These are phyloP conservation scores for Talaromyces islandicus DNA, from an alignment of 2,329 filamentous ascomycete species.

Conservation along the genomic window DNA sequence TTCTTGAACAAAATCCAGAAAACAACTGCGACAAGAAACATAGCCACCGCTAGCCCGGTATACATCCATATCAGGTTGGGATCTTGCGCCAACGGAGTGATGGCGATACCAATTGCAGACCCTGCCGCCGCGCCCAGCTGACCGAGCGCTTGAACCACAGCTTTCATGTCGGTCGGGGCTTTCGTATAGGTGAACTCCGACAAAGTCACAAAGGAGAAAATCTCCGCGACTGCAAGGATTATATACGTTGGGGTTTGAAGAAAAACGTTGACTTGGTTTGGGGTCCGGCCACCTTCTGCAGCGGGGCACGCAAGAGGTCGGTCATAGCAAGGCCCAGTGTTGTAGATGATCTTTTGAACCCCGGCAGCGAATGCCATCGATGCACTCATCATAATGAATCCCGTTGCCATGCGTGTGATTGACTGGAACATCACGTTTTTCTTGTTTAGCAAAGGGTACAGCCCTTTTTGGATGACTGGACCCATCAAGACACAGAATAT, in stretches of 20 bases:
- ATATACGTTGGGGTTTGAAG: constrained; percentile 36
- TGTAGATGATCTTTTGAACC: constrained; percentile 56
- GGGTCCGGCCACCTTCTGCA: constrained; percentile 13
- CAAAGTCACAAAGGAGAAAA: constrained; percentile 37
- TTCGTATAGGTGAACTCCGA: constrained; percentile 41
- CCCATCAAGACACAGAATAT: constrained; percentile 55
- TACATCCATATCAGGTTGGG: neutral
- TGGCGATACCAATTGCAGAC: neutral
- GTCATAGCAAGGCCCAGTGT: constrained; percentile 49
- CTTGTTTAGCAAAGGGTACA: constrained; percentile 55
- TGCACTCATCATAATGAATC: constrained; percentile 48
- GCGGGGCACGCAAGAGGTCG: constrained; percentile 29
- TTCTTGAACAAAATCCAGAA: neutral
- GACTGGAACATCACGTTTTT: constrained; percentile 51
- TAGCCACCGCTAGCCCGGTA: neutral
- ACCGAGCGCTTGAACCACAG: neutral
- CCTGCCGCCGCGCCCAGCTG: neutral
- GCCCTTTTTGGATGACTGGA: constrained; percentile 43
- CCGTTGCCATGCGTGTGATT: constrained; percentile 49
- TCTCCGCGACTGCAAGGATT: constrained; percentile 35
- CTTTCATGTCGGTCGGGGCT: constrained; percentile 35
- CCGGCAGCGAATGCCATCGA: constrained; percentile 54
- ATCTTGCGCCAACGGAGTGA: neutral
- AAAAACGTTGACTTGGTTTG: constrained; percentile 34
- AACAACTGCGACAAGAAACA: neutral